Evolutionary conservation across 352 stramenopile species (phyloP).

Genomic region (Globisporangium uncinulatum): DNA sequence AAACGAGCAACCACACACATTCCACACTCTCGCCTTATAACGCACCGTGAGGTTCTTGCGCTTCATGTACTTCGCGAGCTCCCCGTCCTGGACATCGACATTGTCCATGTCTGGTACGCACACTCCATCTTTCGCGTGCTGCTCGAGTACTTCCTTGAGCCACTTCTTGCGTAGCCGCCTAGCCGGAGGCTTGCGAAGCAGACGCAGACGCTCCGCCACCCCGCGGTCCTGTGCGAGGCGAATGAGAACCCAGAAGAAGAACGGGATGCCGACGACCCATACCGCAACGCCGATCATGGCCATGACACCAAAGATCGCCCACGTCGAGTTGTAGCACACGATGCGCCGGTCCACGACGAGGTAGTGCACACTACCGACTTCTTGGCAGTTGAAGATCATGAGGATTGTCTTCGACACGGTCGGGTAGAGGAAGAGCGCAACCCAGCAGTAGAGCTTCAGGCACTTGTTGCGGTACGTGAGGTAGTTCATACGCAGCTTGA

Average conservation of each 20-base stretch:
- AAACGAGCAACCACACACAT: not conserved
- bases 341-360: slow-evolving; percentile 63
- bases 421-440: slow-evolving; percentile 69
- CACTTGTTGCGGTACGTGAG: slow-evolving; percentile 78
- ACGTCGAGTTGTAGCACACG: slow-evolving; percentile 60
- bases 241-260: slow-evolving; percentile 77
- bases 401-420: slow-evolving; percentile 76
- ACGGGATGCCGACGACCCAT: slow-evolving; percentile 72
- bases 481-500: slow-evolving; percentile 83
- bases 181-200: slow-evolving; percentile 40
- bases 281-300: slow-evolving; percentile 48
- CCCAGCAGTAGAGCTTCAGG: slow-evolving; percentile 74
- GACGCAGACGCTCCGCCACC: slow-evolving; percentile 34
- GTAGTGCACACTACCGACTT: slow-evolving; percentile 53
- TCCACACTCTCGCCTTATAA: not conserved
- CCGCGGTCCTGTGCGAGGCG: slow-evolving; percentile 55
- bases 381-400: slow-evolving; percentile 77
- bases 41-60: slow-evolving; percentile 59
- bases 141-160: slow-evolving; percentile 46
- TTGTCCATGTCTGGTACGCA: slow-evolving; percentile 54
- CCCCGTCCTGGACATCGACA: slow-evolving; percentile 47
- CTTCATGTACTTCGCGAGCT: slow-evolving; percentile 72
- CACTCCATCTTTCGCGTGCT: slow-evolving; percentile 38
- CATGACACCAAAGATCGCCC: slow-evolving; percentile 56
- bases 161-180: slow-evolving; percentile 45